Base-by-base conservation (phyloP, 2,329 filamentous ascomycete genomes). In the Ophiostoma ips region DNA sequence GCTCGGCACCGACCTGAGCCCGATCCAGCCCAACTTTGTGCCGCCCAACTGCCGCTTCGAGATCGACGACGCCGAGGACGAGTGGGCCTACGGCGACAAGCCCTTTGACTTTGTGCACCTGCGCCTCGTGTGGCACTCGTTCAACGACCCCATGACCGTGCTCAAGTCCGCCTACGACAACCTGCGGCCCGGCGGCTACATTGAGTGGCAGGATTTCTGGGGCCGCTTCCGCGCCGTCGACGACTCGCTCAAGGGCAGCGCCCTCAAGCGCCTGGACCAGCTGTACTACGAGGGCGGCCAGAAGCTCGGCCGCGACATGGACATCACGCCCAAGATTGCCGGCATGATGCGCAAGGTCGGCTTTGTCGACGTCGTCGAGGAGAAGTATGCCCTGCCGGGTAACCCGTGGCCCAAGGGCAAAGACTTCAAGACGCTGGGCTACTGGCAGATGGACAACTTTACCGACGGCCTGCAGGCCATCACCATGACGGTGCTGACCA, bases 11-110 rank as follows among this genome's bases (percentile, higher is more conserved):
- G 72, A 76, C 58, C 62, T 76, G 2, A 73, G 70, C 34, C 71
- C 72, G 3, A 71, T 74, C 34, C 72, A 75, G 56, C 71, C 72
- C 5, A 61, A 60, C 36, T 57, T 74, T 59, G 71, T 81, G 0
- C 77, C 79, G 0, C 68, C 71, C 15, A 84, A 83, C 57, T 76
- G 80, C 49, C 71, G 73, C 53, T 84, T 83, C 51, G 70, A 81
- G 50, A 71, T 83, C 36, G 79, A 83, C 59, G 78, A 84, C 55
- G 71, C 77, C 33, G 75, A 76, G 54, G 68, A 62, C 16, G 60
- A 66, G 2, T 71, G 67, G 67, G 75, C 64, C 60, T 76, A 64
- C 34, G 45, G 54, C 13, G 65, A 69, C 58, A 65, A 0, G 57
- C 69, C 48, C 48, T 79, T 79, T 55, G 77, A 83, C 61, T 76